phyloP scores from a whole-genome alignment of 192 early-diverging fungal genomes.

The Linnemannia schmuckeri region DNA sequence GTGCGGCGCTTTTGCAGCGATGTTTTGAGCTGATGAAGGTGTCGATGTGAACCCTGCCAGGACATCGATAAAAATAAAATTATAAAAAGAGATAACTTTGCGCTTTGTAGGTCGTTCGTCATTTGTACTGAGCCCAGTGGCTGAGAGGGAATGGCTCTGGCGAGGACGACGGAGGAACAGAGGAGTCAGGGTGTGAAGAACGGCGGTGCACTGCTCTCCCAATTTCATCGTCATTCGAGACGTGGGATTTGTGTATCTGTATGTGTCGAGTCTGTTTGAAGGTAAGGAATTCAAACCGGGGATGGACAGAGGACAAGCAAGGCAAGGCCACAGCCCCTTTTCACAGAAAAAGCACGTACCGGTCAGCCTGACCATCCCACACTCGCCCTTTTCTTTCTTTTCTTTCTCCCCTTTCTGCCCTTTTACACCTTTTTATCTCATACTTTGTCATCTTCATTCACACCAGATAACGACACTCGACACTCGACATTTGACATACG shows the following conservation, averaged over 20 bases:
- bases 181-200: no score
- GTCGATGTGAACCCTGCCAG: not conserved
- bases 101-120: not conserved
- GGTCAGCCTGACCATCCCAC: no score
- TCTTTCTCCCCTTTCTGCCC: not conserved
- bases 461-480: not conserved
- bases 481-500: not conserved
- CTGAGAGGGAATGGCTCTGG: no score
- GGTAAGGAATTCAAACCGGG: no score
- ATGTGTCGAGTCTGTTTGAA: no score
- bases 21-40: constrained; percentile 40
- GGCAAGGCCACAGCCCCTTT: no score
- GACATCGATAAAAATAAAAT: not conserved
- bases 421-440: not conserved
- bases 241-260: no score
- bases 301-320: no score
- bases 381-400: not conserved
- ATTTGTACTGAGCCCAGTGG: not conserved
- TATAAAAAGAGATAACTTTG: not conserved
- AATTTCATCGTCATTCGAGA: no score
- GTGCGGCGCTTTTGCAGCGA: constrained; percentile 34
- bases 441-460: not conserved
- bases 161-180: no score
- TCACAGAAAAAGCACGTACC: no score
- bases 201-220: no score